Evolutionary conservation across 768 basidiomycete species (phyloP).

Genomic region (Mycena amicta): DNA sequence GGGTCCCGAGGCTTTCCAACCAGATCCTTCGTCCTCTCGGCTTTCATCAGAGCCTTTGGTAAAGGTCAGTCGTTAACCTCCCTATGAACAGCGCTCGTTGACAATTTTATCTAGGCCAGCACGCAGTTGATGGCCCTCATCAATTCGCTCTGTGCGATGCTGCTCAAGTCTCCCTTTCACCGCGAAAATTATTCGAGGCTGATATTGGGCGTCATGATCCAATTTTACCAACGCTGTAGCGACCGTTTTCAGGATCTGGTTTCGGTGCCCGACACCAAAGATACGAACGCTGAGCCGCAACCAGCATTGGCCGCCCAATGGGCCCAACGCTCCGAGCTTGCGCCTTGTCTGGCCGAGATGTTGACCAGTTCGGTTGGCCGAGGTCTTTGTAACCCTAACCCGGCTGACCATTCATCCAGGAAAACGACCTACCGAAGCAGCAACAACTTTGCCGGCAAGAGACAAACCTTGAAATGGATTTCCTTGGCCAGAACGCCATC

Average conservation of each 20-base stretch:
- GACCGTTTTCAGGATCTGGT: conserved; percentile 82
- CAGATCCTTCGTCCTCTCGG: conserved; percentile 67
- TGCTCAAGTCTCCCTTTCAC: conserved; percentile 90
- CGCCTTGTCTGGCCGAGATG: conserved; percentile 70
- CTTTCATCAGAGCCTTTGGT: conserved; percentile 75
- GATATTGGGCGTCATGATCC: conserved; percentile 90
- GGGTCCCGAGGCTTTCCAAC: conserved; percentile 84
- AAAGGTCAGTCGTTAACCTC: conserved; percentile 62
- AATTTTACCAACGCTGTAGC: conserved; percentile 94
- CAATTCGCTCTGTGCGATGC: conserved; percentile 90
- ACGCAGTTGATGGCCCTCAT: conserved; percentile 86
- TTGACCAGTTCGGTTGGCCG: conserved; percentile 54
- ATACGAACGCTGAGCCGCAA: conserved; percentile 43
- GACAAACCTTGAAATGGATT: conserved; percentile 72
- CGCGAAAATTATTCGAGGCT: conserved; percentile 93
- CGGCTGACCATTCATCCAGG: conserved; percentile 31
- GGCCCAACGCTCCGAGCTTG: conserved; percentile 86
- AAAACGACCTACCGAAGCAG: conserved; percentile 42
- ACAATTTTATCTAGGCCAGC: conserved; percentile 59
- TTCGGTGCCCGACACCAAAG: conserved; percentile 36
- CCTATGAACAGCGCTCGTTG: not conserved
- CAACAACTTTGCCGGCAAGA: conserved; percentile 74
- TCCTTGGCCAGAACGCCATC: conserved; percentile 59
- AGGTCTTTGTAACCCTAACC: not conserved
- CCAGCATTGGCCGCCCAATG: conserved; percentile 72